phyloP scores from a whole-genome alignment of 257 asterid species.

The Solanum pennellii region DNA sequence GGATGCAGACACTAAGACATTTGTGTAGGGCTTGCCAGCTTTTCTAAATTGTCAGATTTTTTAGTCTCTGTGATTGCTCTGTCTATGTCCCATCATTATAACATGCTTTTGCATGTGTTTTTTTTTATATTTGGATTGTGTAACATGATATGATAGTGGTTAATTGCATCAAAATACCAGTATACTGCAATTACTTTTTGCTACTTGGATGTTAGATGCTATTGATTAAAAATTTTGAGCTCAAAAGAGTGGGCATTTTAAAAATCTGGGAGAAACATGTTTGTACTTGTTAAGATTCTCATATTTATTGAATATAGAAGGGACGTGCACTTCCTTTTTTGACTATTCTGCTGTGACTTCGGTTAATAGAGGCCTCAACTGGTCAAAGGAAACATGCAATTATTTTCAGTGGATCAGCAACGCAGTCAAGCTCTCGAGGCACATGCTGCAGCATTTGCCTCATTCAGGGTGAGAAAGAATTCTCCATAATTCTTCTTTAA shows the following conservation, averaged over 20 bases:
- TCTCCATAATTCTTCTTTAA: background rate
- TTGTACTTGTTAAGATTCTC: background rate
- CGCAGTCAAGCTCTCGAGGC: constrained; percentile 99
- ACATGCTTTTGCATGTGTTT: background rate
- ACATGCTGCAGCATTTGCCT: constrained; percentile 94
- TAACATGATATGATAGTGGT: background rate
- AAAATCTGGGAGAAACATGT: background rate
- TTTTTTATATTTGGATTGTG: background rate
- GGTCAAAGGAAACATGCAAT: constrained; percentile 97
- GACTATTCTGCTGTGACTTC: background rate
- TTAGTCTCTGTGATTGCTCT: background rate
- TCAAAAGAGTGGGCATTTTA: background rate
- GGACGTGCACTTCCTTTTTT: background rate
- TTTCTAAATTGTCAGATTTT: background rate
- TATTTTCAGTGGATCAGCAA: constrained; percentile 91
- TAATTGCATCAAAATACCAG: background rate
- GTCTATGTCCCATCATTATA: background rate
- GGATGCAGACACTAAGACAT: background rate
- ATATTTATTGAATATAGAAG: background rate
- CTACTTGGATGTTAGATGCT: background rate
- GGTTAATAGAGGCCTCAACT: constrained; percentile 74
- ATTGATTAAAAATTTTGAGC: background rate
- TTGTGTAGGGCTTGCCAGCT: background rate
- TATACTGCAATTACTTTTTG: background rate
- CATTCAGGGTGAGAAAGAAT: constrained; percentile 49